These are phyloP conservation scores for Ustilaginoidea virens DNA, from an alignment of 2,329 filamentous ascomycete species.

Conservation along the genomic window DNA sequence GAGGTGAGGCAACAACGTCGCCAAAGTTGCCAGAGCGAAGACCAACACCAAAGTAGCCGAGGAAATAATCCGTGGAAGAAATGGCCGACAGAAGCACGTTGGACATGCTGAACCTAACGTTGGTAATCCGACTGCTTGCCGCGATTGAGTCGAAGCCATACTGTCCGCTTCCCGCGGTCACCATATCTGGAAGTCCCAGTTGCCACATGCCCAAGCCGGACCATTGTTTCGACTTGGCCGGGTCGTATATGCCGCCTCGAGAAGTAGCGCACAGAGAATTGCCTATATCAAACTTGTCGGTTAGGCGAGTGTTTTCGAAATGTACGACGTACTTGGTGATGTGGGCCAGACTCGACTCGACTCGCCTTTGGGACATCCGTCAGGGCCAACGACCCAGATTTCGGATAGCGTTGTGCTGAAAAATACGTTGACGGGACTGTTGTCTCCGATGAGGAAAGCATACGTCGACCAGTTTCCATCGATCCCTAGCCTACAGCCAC, in stretches of 20 bases:
- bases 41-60: constrained; percentile 41
- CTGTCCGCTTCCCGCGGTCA: constrained; percentile 42
- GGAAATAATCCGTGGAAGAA: constrained; percentile 39
- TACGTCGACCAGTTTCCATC: constrained; percentile 63
- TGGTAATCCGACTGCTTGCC: constrained; percentile 22
- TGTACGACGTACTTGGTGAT: too few relatives aligned
- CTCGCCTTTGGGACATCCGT: constrained; percentile 37
- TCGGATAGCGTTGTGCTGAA: constrained; percentile 56
- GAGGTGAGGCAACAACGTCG: constrained; percentile 30
- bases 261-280: constrained; percentile 36
- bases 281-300: constrained; percentile 15
- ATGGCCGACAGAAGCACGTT: constrained; percentile 33
- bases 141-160: constrained; percentile 42
- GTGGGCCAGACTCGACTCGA: constrained; percentile 5
- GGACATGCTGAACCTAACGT: constrained; percentile 24
- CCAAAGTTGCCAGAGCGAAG: constrained; percentile 38
- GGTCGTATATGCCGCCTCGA: constrained; percentile 44
- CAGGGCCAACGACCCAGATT: constrained; percentile 49
- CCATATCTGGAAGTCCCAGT: constrained; percentile 43
- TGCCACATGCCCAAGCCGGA: constrained; percentile 41
- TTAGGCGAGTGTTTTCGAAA: not conserved
- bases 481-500: constrained; percentile 36
- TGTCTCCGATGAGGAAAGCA: constrained; percentile 32
- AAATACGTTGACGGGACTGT: constrained; percentile 21
- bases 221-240: constrained; percentile 40